A percentile compares a stretch with the other conserved stretches of the same genome.
Evolutionary conservation across 2,329 filamentous ascomycete genomes (phyloP).

Genomic region (Stagonosporopsis rhizophila): DNA sequence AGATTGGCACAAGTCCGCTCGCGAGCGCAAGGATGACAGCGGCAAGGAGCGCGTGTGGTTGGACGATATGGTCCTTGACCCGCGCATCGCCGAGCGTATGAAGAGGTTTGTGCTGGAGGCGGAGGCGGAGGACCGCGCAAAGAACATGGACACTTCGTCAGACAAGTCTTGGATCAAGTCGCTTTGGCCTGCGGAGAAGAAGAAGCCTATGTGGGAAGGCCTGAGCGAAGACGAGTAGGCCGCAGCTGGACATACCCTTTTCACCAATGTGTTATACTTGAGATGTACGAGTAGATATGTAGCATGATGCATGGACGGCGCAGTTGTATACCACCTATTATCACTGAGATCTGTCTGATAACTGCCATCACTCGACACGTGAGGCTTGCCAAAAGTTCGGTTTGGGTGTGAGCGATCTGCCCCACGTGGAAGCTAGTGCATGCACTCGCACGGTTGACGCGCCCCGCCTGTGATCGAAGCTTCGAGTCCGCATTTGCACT

Average conservation of each 20-base stretch:
- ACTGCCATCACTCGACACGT: not conserved
- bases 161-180: slow-evolving; percentile 39
- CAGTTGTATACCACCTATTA: slow-evolving; percentile 20
- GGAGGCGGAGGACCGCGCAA: slow-evolving; percentile 73
- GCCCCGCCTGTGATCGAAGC: slow-evolving; percentile 27
- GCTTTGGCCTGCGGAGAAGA: slow-evolving; percentile 43
- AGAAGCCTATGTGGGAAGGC: slow-evolving; percentile 44
- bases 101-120: slow-evolving; percentile 73
- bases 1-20: slow-evolving; percentile 84
- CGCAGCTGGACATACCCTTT: slow-evolving; percentile 30
- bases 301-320: slow-evolving; percentile 31
- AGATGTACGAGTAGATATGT: slow-evolving; percentile 41
- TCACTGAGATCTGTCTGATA: not conserved
- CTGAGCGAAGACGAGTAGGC: slow-evolving; percentile 37
- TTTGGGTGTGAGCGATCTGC: not conserved
- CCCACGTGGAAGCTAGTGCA: slow-evolving; percentile 17
- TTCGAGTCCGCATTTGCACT: slow-evolving; percentile 30
- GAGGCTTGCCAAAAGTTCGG: not conserved
- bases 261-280: slow-evolving; percentile 29
- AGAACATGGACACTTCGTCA: slow-evolving; percentile 26
- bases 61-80: slow-evolving; percentile 76
- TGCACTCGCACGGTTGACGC: slow-evolving; percentile 3
- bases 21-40: slow-evolving; percentile 60
- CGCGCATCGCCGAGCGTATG: slow-evolving; percentile 80
- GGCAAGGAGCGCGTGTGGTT: slow-evolving; percentile 72